Evolutionary conservation across 805 yeast species (phyloP).

Genomic region (Candida glaebosa): DNA sequence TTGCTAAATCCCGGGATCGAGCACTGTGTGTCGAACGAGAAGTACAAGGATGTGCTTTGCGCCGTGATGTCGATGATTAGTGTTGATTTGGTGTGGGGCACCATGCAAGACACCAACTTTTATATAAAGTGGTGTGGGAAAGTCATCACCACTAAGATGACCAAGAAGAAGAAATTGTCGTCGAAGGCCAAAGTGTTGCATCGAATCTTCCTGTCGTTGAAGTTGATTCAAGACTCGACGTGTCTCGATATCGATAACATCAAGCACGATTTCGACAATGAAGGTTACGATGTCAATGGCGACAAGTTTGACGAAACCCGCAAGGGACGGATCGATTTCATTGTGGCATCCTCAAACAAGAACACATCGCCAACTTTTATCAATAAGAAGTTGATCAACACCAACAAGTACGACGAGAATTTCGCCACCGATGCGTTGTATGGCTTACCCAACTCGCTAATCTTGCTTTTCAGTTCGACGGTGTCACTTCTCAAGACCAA

Average conservation of each 20-base stretch:
- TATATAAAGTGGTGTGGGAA: slow-evolving; percentile 75
- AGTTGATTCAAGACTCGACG: slow-evolving; percentile 75
- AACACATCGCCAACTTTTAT: slow-evolving; percentile 37
- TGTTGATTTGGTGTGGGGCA: slow-evolving; percentile 87
- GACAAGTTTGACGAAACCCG: slow-evolving; percentile 20
- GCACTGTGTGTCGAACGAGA: slow-evolving; percentile 49
- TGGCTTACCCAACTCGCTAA: slow-evolving; percentile 80
- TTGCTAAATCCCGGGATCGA: slow-evolving; percentile 46
- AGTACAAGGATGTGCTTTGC: slow-evolving; percentile 79
- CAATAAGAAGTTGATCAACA: slow-evolving; percentile 39
- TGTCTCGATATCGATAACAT: slow-evolving; percentile 37
- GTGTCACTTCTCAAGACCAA: slow-evolving; percentile 64
- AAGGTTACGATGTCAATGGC: slow-evolving; percentile 31
- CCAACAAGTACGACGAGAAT: slow-evolving; percentile 51
- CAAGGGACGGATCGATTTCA: slow-evolving; percentile 23
- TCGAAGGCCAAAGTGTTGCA: slow-evolving; percentile 76
- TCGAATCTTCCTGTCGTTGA: slow-evolving; percentile 71
- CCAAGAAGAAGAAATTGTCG: slow-evolving; percentile 58
- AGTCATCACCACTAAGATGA: slow-evolving; percentile 67
- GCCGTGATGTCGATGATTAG: slow-evolving; percentile 85
- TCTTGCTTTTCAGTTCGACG: slow-evolving; percentile 67
- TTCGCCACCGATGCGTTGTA: slow-evolving; percentile 77
- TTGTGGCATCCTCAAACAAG: slow-evolving; percentile 13
- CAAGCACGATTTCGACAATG: slow-evolving; percentile 28
- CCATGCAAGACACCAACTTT: slow-evolving; percentile 78